Base-by-base conservation (phyloP, 495 filamentous ascomycete species). In the Annulohypoxylon nitens region DNA sequence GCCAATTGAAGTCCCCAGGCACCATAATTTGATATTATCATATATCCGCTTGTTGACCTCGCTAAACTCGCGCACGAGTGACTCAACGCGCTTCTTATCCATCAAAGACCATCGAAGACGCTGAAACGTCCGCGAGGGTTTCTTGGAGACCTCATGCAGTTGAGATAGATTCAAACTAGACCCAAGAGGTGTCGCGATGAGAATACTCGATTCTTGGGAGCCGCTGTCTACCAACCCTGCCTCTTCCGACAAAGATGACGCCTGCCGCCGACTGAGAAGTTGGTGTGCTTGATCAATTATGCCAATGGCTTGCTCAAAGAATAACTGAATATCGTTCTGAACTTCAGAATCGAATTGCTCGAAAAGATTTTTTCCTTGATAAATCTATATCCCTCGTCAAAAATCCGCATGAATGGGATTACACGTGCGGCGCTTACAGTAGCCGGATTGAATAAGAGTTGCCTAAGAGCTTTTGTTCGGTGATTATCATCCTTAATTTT, bases 1-100 rank as follows among this genome's bases (percentile, higher is more conserved):
- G 18, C 76, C 77, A 41, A 76, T 64, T 4, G 60, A 64, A n/a
- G 66, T 64, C 6, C 70, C 71, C 20, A 79, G 37, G 53, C 73
- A 75, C 64, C 64, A 78, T 20, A 80, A 58, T 60, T 81, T 78
- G 14, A 81, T 69, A 34, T 78, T 70, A 36, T 79, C 72, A 34
- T 66, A 62, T 36, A 79, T 78, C 2, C 75, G 53, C 18, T 64
- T 67, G 61, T 80, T 80, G 68, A 78, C 57, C 12, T 79, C 79
- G 45, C 43, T 58, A 34, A 77, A 76, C 8, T 79, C 74, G 37
- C 57, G 39, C 10, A 81, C 12, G 39, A 79, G 68, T 33, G 64
- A 68, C 61, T 79, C 74, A 2, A 67, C 70, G 26, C 68, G 41
- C 43, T 79, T 78, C 69, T 79, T 81, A 60, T 80, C 78, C 54